Conservation (phyloP, 1,284 basidiomycete species). For the Tausonia pullulans region DNA sequence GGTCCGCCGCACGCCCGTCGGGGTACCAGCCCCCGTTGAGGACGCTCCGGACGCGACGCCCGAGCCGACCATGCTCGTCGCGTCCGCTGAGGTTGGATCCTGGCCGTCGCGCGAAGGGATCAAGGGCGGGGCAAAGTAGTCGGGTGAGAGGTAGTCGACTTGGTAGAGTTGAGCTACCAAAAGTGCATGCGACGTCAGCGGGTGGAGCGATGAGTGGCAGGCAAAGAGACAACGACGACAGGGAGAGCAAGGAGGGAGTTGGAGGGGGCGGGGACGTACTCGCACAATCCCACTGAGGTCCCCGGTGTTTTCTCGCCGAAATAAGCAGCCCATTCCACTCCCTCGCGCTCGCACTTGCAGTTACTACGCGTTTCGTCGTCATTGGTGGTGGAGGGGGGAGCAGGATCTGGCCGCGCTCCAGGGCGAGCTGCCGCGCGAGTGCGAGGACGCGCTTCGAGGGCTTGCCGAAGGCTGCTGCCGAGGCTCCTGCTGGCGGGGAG, state of each 20-base stretch:
- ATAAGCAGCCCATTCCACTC: conserved; percentile 9
- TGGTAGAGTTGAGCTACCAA: conserved; percentile 8
- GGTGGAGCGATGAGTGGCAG: not conserved
- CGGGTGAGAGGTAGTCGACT: conserved; percentile 9
- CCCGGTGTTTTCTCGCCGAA: conserved; percentile 8
- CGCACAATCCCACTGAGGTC: conserved; percentile 3
- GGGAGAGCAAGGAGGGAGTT: too few species aligned
- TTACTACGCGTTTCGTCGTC: too few species aligned
- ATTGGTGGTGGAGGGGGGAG: not conserved
- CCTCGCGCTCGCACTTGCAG: not conserved
- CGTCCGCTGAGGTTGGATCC: too few species aligned
- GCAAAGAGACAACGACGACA: not conserved
- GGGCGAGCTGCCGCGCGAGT: not conserved
- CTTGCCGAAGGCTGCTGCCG: too few species aligned
- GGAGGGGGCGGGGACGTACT: not conserved
- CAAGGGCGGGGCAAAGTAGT: conserved; percentile 4
- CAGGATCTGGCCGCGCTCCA: not conserved
- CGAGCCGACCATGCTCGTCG: too few species aligned
- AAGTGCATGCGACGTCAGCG: not conserved
- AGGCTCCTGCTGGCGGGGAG: not conserved
- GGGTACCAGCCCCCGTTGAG: too few species aligned
- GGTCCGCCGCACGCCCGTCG: too few species aligned
- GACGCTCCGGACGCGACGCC: too few species aligned
- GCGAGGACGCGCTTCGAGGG: not conserved
- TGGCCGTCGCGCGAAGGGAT: too few species aligned